A percentile compares a stretch with the other conserved stretches of the same genome.
These are phyloP conservation scores for Paecilomyces niveus DNA, from an alignment of 2,329 filamentous ascomycete genomes.

Conservation along the genomic window DNA sequence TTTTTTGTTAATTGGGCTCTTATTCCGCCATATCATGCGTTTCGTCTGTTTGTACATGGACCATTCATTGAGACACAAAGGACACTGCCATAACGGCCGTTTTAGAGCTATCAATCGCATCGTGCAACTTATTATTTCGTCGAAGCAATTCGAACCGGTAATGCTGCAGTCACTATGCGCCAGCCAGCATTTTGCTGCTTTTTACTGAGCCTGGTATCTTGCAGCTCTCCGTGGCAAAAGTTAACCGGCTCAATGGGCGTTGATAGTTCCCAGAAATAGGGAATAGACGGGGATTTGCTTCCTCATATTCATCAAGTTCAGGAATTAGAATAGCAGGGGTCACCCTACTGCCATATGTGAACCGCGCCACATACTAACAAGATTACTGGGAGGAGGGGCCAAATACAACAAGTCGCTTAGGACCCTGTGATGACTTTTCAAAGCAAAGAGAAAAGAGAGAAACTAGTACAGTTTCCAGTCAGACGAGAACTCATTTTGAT, in stretches of 20 bases:
- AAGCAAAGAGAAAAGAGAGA: background rate
- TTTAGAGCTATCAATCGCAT: background rate
- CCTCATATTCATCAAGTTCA: too few relatives aligned
- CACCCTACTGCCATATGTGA: too few relatives aligned
- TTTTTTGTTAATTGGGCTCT: background rate
- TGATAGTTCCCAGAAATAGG: too few relatives aligned
- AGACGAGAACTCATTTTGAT: background rate
- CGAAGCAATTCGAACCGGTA: background rate
- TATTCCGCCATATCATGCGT: background rate
- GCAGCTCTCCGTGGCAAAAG: too few relatives aligned
- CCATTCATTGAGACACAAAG: background rate
- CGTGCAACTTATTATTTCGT: background rate
- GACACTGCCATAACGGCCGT: background rate
- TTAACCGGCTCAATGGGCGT: too few relatives aligned
- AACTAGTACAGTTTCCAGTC: background rate
- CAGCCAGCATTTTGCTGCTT: background rate
- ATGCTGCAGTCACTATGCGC: background rate
- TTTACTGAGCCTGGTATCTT: too few relatives aligned
- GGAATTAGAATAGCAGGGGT: too few relatives aligned
- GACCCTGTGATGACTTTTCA: background rate
- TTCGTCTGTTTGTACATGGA: background rate
- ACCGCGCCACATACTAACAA: too few relatives aligned
- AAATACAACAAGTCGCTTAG: background rate
- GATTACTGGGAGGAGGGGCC: too few relatives aligned
- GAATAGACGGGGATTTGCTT: too few relatives aligned